phyloP scores from a whole-genome alignment of 441 rosid species.

The Viola pubescens region DNA sequence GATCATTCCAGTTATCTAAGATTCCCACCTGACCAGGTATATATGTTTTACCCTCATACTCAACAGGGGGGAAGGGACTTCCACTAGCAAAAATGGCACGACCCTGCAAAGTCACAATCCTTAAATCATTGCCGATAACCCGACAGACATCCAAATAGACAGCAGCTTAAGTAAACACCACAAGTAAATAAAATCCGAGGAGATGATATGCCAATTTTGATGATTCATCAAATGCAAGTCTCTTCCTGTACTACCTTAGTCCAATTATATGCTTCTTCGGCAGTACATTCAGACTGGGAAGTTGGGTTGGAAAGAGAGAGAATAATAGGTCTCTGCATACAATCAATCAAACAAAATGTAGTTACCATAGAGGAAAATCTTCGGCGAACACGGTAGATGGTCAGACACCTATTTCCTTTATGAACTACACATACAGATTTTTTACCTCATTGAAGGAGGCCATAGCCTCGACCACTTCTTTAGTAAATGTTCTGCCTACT shows the following conservation, averaged over 20 bases:
- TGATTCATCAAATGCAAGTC: background rate
- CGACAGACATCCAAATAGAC: background rate
- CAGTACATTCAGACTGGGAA: constrained; percentile 90
- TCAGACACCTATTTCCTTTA: background rate
- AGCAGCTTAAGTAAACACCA: constrained; percentile 3
- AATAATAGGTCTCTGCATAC: constrained; percentile 67
- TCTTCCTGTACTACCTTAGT: constrained; percentile 41
- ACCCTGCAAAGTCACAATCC: constrained; percentile 38
- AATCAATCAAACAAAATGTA: constrained; percentile 6
- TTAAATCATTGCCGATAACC: background rate
- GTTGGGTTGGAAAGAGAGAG: constrained; percentile 90
- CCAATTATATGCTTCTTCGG: constrained; percentile 85
- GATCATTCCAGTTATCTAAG: constrained; percentile 1
- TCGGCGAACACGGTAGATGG: constrained; percentile 10
- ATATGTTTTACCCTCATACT: constrained; percentile 43
- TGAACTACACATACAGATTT: background rate
- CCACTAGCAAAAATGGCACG: constrained; percentile 84
- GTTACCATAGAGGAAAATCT: constrained; percentile 7
- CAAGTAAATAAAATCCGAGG: background rate
- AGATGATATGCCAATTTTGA: background rate
- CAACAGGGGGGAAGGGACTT: constrained; percentile 71
- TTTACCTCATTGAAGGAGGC: constrained; percentile 59
- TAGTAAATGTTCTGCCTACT: constrained; percentile 72
- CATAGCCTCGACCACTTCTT: constrained; percentile 78
- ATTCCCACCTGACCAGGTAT: constrained; percentile 68